Base-by-base conservation (phyloP, 116 monocot species). In the Dioscorea cayenensis region DNA sequence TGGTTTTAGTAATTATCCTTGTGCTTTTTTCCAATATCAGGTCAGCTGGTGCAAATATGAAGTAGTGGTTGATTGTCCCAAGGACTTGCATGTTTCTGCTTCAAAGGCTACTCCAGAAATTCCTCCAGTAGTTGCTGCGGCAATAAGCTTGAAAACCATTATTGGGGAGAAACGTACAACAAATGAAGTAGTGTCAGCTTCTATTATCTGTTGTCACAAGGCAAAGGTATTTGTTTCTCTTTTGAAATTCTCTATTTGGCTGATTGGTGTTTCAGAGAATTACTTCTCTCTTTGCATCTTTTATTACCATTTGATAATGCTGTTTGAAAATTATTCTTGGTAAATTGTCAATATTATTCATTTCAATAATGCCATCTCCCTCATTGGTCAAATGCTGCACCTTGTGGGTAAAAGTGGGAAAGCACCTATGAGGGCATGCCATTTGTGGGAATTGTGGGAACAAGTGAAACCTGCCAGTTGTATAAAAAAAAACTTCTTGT, bases 41-140 rank as follows among this genome's bases (percentile, higher is more conserved):
- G 91, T 93, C 64, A 97, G 97, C 78, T 97, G 93, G 93, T 97
- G 94, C 77, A 97, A 88, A 77, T 90, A 81, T 86, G 97, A 97
- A 72, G 50, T 97, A 38, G 76, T 80, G 14, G 91, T 91, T 75
- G 86, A 97, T 66, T 89, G 77, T 67, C 83, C 90, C 17, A 97
- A 97, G 67, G 83, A 97, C 70, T 76, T 96, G 49, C 69, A 58
- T 49, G 72, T 81, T 76, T 77, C 77, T 77, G 64, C 71, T 73
- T 77, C 90, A 77, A 90, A 90, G 55, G 77, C 63, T 25, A 12
- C 71, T 21, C 61, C 76, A 62, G 90, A 91, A 79, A 78, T 89
- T 78, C 97, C 97, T 76, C 72, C 87, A 37, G 76, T 94, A 20
- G 68, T 89, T 61, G 90, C 89, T 63, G 79, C 89, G 37, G 90